Conservation (phyloP, 495 filamentous ascomycete species). For the Cercophora sp. region DNA sequence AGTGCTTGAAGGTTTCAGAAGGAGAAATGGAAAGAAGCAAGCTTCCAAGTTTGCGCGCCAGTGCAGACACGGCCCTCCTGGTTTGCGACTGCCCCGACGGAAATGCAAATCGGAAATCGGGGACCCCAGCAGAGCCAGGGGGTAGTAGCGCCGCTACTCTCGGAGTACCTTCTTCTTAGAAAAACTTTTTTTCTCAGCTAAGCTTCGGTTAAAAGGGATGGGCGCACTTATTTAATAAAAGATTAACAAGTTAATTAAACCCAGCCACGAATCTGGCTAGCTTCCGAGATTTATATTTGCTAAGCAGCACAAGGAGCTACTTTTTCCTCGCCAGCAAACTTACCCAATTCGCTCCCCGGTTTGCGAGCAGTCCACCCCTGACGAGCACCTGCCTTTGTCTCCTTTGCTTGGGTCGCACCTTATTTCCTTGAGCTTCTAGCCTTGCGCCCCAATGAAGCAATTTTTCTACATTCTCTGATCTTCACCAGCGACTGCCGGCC, state of each 20-base stretch:
- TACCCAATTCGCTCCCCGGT: not conserved
- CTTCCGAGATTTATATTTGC: conserved; percentile 27
- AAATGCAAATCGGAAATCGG: no score
- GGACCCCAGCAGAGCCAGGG: no score
- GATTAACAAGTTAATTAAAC: conserved; percentile 26
- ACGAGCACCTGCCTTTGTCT: no score
- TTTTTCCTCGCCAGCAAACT: not conserved
- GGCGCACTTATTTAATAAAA: conserved; percentile 24
- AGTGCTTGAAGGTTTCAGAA: no score
- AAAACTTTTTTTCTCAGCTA: conserved; percentile 19
- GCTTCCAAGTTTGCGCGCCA: no score
- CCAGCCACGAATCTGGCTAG: conserved; percentile 23
- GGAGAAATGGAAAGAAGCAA: no score
- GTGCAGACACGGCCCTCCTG: no score
- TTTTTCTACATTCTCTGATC: no score
- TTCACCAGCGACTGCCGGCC: no score
- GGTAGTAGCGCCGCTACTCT: conserved; percentile 2
- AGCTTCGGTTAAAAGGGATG: conserved; percentile 26
- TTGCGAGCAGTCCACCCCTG: not conserved
- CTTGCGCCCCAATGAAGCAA: no score
- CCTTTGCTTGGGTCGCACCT: not conserved
- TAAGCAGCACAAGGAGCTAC: conserved; percentile 15
- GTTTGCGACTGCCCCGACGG: no score
- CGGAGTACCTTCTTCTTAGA: conserved; percentile 7
- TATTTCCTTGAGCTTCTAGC: not conserved